Evolutionary conservation across 179 eudicot genomes (phyloP), one percentile per base, ranked within the genome.

Genomic region (Camellia oleifera): DNA sequence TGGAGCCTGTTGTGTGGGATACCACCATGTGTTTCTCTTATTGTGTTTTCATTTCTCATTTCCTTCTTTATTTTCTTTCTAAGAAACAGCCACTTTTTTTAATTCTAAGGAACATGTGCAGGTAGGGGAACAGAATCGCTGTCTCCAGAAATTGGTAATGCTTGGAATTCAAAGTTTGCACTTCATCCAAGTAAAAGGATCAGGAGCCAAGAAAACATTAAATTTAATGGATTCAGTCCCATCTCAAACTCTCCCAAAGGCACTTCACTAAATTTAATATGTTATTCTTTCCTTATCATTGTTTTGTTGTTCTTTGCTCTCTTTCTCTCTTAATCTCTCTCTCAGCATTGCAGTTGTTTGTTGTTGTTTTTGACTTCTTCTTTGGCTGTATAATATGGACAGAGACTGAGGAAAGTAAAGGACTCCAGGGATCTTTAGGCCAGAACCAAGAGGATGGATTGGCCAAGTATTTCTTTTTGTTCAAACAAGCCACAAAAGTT

Each of bases 361-460:
- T 12, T 20, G 13, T 20, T 15, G 63, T 23, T 12, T 65, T 44
- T 74, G 13, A 4, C 77, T 65, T 81, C 20, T 56, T 57, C 48
- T 76, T 48, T 69, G 60, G 58, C 20, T 40, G 53, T 60, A 73
- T 62, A 1, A 54, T 78, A 74, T 85, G 66, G 53, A 77, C 88
- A 95, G 97, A 81, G 69, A 75, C 56, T 73, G 88, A 80, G 64
- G 77, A 83, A 44, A 77, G 63, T 77, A 78, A 79, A 63, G 88
- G 74, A 72, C 76, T 79, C 67, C 48, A 71, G 72, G 89, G 76
- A 66, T 72, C 86, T 74, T 79, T 83, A 58, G 85, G 83, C 83
- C 82, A 82, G 82, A 72, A 86, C 73, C 86, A 87, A 72, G 92
- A 88, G 77, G 88, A 90, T 75, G 93, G 81, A 66, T 72, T 90